These are phyloP conservation scores for Aspergillus funiculosus DNA, from an alignment of 495 filamentous ascomycete genomes.

Conservation along the genomic window DNA sequence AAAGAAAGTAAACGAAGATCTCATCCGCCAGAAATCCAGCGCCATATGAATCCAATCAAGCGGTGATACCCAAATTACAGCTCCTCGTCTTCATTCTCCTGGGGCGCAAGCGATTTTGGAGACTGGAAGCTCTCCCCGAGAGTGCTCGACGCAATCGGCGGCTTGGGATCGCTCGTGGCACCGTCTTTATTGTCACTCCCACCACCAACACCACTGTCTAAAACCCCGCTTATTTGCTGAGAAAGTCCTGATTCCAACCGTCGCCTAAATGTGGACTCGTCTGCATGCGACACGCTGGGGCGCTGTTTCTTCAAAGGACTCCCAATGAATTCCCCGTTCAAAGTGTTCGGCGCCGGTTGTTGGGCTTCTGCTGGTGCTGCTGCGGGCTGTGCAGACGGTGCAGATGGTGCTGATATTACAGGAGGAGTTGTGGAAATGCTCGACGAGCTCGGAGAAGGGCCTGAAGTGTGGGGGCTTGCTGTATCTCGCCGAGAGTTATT, in stretches of 20 bases:
- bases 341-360: slow-evolving; percentile 26
- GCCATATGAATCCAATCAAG: slow-evolving; percentile 5
- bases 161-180: not conserved
- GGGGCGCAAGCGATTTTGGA: slow-evolving; percentile 7
- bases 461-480: slow-evolving; percentile 42
- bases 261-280: slow-evolving; percentile 48
- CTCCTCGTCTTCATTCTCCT: slow-evolving; percentile 34
- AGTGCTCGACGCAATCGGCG: not conserved
- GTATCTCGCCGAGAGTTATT: slow-evolving; percentile 32
- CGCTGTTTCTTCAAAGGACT: slow-evolving; percentile 83
- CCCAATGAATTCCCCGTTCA: slow-evolving; percentile 53
- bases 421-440: slow-evolving; percentile 41
- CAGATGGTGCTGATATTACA: slow-evolving; percentile 15
- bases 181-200: slow-evolving; percentile 1
- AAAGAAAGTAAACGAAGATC: not conserved
- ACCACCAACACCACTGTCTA: slow-evolving; percentile 6
- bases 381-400: slow-evolving; percentile 17
- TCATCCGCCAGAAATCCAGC: not conserved
- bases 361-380: slow-evolving; percentile 22
- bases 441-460: slow-evolving; percentile 31
- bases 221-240: slow-evolving; percentile 24
- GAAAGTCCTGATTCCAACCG: slow-evolving; percentile 42
- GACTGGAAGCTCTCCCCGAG: slow-evolving; percentile 5
- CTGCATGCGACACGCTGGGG: slow-evolving; percentile 59
- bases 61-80: slow-evolving; percentile 22